Base-by-base conservation (phyloP, 1,284 basidiomycete species). In the Agaricales sp. region DNA sequence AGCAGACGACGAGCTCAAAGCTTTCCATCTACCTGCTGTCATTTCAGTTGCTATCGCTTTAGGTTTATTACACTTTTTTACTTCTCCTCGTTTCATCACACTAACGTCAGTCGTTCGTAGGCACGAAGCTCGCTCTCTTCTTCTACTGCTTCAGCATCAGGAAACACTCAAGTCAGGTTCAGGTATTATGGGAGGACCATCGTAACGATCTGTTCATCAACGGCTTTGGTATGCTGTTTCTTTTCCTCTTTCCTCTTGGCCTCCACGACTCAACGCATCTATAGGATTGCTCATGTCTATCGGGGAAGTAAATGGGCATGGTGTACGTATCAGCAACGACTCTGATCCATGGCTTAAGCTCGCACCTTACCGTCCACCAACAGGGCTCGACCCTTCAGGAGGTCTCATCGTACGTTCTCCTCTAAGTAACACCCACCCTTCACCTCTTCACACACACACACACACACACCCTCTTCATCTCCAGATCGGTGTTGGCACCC, bases 181-280 rank as follows among this genome's bases (percentile, higher is more conserved):
- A 75, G 48, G 77, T 87, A 2, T 67, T 87, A 12, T 87, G 80
- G 75, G 81, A 85, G 57, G 82, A 86, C 57, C 82, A 85, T 56
- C 63, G 79, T 39, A 83, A 83, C 54, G 80, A 83, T 56, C 59
- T 82, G 19, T 78, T 78, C 57, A 71, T 77, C 63, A 79, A 75
- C 52, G 63, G 66, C 2, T 70, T 72, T 49, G 68, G 67, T 67
- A 58, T 57, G 62, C 51, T 24, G n/a, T 14, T 45, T 24, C 44
- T 18, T 45, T 21, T 21, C 14, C 20, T 45, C 20, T 45, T 21
- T 21, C 14, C 20, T 45, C 20, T 45, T 12, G 16, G 30, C 30
- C 16, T 37, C 12, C 16, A 11, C 16, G 11, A 13, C 11, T 43
- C 41, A 11, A 11, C 19, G 19, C 11, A 26, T 22, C 3, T 67